phyloP scores from a whole-genome alignment of 1,284 basidiomycete genomes.

The Sanghuangporus sanghuang region DNA sequence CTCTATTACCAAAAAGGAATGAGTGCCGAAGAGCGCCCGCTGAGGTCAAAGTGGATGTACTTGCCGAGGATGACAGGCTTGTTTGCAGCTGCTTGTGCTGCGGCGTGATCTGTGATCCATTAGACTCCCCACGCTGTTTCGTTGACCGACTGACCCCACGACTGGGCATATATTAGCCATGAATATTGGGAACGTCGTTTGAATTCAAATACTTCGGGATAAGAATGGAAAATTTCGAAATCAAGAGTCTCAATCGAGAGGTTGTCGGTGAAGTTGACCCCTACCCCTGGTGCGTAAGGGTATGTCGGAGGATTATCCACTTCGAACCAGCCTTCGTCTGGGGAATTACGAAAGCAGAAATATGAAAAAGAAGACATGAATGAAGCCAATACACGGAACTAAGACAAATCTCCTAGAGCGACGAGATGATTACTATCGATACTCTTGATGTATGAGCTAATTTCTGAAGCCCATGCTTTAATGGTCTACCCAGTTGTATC shows the following conservation, averaged over 20 bases:
- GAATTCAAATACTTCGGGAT: conserved; percentile 18
- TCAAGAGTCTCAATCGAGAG: conserved; percentile 24
- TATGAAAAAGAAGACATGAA: not conserved
- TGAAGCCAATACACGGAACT: not conserved
- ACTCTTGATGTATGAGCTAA: conserved; percentile 24
- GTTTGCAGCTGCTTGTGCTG: conserved; percentile 40
- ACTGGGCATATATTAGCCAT: not conserved
- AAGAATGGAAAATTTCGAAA: conserved; percentile 26
- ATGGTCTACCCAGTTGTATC: conserved; percentile 21
- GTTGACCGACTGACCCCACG: conserved; percentile 22
- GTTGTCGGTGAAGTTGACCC: conserved; percentile 22
- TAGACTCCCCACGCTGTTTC: conserved; percentile 23
- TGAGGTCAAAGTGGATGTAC: not conserved
- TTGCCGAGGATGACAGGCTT: conserved; percentile 46
- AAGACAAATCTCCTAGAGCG: conserved; percentile 33
- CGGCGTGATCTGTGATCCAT: conserved; percentile 56
- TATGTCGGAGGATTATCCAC: conserved; percentile 21
- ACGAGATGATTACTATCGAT: conserved; percentile 27
- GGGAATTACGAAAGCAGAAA: not conserved
- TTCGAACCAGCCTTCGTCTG: conserved; percentile 26
- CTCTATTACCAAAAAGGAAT: conserved; percentile 27
- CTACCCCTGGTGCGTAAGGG: conserved; percentile 18
- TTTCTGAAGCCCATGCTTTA: conserved; percentile 22
- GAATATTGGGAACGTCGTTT: not conserved
- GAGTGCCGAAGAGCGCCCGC: not conserved